phyloP scores from a whole-genome alignment of 768 basidiomycete species.

The Tulasnella sp. region DNA sequence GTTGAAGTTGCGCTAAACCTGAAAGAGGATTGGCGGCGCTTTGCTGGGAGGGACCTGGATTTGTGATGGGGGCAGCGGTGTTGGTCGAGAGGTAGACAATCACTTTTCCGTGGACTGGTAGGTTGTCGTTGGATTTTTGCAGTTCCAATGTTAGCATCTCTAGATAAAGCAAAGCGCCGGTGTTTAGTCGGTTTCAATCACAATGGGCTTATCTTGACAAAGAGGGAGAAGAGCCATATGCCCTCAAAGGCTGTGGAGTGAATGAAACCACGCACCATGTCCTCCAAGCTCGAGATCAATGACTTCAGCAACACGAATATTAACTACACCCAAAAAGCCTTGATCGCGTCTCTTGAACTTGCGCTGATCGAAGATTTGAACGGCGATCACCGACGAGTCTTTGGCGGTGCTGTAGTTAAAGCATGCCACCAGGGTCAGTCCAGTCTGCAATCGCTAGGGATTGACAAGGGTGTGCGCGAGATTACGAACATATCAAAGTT shows the following conservation, averaged over 20 bases:
- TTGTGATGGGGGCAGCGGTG: slow-evolving; percentile 68
- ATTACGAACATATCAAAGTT: slow-evolving; percentile 83
- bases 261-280: slow-evolving; percentile 60
- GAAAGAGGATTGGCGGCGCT: slow-evolving; percentile 31
- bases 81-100: slow-evolving; percentile 96
- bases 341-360: slow-evolving; percentile 99
- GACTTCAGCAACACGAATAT: slow-evolving; percentile 81
- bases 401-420: slow-evolving; percentile 62
- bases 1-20: slow-evolving; percentile 9
- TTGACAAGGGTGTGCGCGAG: background rate
- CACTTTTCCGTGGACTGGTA: slow-evolving; percentile 94
- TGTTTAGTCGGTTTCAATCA: background rate
- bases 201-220: background rate
- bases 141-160: slow-evolving; percentile 96
- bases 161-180: slow-evolving; percentile 23
- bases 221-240: background rate
- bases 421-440: slow-evolving; percentile 1
- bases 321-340: slow-evolving; percentile 96
- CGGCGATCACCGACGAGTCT: slow-evolving; percentile 94
- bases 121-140: slow-evolving; percentile 98
- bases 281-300: slow-evolving; percentile 86
- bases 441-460: background rate
- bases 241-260: background rate
- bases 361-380: slow-evolving; percentile 98
- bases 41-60: slow-evolving; percentile 68